Evolutionary conservation across 2,329 filamentous ascomycete species (phyloP).

Genomic region (Ceratocystis alfenasii): DNA sequence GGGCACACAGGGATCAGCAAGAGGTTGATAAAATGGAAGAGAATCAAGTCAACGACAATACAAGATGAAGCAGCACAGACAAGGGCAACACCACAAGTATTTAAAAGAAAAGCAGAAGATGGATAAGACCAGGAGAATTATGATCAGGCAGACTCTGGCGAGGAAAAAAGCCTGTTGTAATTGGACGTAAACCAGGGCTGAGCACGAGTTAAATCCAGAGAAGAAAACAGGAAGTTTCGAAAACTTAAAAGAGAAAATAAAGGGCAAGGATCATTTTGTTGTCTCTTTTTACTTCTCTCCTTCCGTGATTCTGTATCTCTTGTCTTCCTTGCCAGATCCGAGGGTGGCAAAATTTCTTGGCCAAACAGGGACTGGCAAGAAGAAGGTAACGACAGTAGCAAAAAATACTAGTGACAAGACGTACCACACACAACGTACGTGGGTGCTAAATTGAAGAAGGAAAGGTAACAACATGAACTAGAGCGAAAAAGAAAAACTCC

Average conservation of each 20-base stretch:
- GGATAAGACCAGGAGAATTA: not conserved
- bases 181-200: not conserved
- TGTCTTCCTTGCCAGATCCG: not conserved
- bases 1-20: not conserved
- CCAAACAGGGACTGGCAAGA: not conserved
- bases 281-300: not conserved
- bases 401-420: not conserved
- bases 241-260: conserved; percentile 10
- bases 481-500: not conserved
- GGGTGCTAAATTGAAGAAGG: not conserved
- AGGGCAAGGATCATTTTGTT: not conserved
- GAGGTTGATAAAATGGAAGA: not conserved
- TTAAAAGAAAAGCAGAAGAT: not conserved
- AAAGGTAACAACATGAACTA: not conserved
- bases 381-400: not conserved
- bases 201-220: not conserved
- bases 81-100: not conserved
- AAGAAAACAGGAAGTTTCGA: conserved; percentile 6
- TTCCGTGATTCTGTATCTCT: not conserved
- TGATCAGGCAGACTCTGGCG: not conserved
- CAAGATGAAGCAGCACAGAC: not conserved
- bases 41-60: not conserved
- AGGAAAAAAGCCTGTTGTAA: not conserved
- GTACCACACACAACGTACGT: not conserved
- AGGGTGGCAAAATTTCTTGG: conserved; percentile 3